Base-by-base conservation (phyloP, 2,329 filamentous ascomycete species). In the Kalmusia sp. region DNA sequence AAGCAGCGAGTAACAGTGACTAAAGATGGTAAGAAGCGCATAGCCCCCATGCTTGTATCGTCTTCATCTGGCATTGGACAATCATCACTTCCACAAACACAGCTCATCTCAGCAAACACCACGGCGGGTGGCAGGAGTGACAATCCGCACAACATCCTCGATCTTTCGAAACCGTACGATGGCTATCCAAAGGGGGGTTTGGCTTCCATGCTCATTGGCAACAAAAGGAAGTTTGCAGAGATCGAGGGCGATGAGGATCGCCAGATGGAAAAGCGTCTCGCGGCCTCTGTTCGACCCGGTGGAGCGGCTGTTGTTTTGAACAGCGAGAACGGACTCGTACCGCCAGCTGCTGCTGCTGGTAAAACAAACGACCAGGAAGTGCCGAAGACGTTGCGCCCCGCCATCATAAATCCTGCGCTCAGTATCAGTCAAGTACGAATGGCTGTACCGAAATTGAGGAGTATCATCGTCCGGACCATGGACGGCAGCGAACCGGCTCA, bases 1-100 rank as follows among this genome's bases (percentile, higher is more conserved):
- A 98, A 98, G 75, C 91, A 93, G 57, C 85, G 95, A 47, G 93
- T 98, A 3, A 97, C 93, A 0, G 88, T 97, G 55, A 96, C 92
- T 0, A 98, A 97, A 72, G 93, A 99, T 61, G 95, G 95, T 25
- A 98, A 95, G 77, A 99, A 99, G 78, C 86, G 95, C 49, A 93
- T 99, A 50, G 91, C 92, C 3, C 95, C 95, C 1, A 81, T 99
- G 59, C 82, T 99, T 11, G 91, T 99, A 6, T 81, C 80, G 2
- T 96, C 93, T 0, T 92, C 92, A 0, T 93, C 93, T 7, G 92
- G 91, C 2, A 90, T 89, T 1, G 91, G 91, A 9, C 88, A 93
- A 67, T 96, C 93, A 0, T 96, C 93, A 14, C 79, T 97, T 11
- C 93, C 93, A 1, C 91, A 96, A 68, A 90, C 92, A 19, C 91